Evolutionary conservation across 495 filamentous ascomycete species (phyloP), one percentile per base, ranked within the genome.

Genomic region (Cercophora scortea): DNA sequence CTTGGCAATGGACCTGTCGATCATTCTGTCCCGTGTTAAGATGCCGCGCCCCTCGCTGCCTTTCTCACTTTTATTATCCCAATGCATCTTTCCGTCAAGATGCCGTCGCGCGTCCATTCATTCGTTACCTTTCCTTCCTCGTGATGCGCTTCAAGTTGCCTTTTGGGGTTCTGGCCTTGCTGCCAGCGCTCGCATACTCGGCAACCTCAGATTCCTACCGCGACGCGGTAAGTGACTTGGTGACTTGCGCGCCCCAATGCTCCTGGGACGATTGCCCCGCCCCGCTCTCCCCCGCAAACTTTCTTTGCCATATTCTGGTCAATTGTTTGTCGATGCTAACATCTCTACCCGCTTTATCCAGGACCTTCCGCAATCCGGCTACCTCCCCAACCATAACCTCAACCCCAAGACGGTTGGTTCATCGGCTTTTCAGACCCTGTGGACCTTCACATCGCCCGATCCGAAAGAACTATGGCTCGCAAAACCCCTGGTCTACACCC

Each of bases 401-500:
- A 54, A 60, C 25, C 53, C 54, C 8, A 43, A 17, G 2, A 42
- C 15, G 2, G 15, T 53, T 5, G 32, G 45, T 15, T 16, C 38
- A 2, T 53, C 44, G 12, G 35, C 1, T 16, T 39, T 49, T 2
- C n/a, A 25, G 11, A 55, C 45, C 52, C 51, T 12, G 5, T 49
- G 36, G 45, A 56, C 40, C 33, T 32, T 25, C 18, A 42, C 41
- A 13, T 42, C 41, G n/a, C 41, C 41, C 16, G n/a, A 42, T 16
- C 9, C 25, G 8, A 50, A 50, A 15, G 57, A 60, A 41, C 8
- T 39, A n/a, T 67, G 69, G 44, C 67, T 66, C 50, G 66, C 70
- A 8, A 65, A 71, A 40, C 69, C 69, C 17, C 55, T 73, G 36
- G 59, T 68, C 4, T 73, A 67, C 42, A 71, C 70, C 7, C 61